Evolutionary conservation across 768 basidiomycete species (phyloP).

Genomic region (Austroboletus eburneus): DNA sequence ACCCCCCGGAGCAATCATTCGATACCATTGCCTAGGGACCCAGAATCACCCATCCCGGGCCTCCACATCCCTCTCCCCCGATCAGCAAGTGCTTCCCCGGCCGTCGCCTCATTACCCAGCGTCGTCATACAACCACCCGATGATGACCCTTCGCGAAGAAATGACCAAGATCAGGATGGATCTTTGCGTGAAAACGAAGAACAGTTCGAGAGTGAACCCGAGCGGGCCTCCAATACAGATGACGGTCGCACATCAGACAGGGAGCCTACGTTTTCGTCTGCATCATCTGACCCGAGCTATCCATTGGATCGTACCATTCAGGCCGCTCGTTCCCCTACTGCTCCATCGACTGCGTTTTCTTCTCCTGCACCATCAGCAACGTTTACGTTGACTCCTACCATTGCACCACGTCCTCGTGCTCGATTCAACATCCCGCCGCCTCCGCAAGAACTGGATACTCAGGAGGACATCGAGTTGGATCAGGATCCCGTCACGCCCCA

Average conservation of each 20-base stretch:
- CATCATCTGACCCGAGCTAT: constrained; percentile 40
- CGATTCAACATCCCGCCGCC: constrained; percentile 53
- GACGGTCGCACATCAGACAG: constrained; percentile 26
- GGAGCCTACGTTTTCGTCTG: constrained; percentile 74
- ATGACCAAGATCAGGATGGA: constrained; percentile 10
- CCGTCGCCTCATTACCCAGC: constrained; percentile 28
- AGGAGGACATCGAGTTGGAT: constrained; percentile 30
- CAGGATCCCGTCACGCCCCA: constrained; percentile 61
- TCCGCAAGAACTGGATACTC: constrained; percentile 36
- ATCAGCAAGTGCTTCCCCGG: constrained; percentile 48
- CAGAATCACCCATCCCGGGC: constrained; percentile 47
- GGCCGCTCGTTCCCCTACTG: constrained; percentile 31
- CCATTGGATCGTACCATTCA: constrained; percentile 29
- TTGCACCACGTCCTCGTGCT: constrained; percentile 56
- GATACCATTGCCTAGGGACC: constrained; percentile 34
- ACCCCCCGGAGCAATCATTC: constrained; percentile 59
- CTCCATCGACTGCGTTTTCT: constrained; percentile 41
- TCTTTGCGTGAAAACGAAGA: constrained; percentile 4
- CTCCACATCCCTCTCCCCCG: constrained; percentile 48
- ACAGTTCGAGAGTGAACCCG: constrained; percentile 18
- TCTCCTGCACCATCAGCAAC: constrained; percentile 54
- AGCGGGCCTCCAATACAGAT: constrained; percentile 20
- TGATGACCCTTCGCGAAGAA: constrained; percentile 12
- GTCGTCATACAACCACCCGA: constrained; percentile 20
- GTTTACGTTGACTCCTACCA: constrained; percentile 69